A percentile compares a stretch with the other conserved stretches of the same genome.
Evolutionary conservation across 306 rosid species (phyloP).

Genomic region (Cercis canadensis): DNA sequence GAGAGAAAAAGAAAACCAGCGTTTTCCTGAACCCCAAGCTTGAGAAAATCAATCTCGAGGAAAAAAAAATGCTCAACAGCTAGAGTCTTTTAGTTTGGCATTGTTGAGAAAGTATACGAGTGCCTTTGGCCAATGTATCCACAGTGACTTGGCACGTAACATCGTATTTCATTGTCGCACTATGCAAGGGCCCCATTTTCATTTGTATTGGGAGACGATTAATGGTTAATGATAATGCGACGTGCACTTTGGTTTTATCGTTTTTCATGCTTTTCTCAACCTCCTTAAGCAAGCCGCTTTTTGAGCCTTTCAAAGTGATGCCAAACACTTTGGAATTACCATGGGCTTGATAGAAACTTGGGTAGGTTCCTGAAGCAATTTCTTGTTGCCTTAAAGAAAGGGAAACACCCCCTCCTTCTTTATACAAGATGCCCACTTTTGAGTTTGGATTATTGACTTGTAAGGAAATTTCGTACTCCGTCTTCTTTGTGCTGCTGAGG

Average conservation of each 20-base stretch:
- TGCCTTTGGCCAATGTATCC: conserved; percentile 49
- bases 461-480: too few species aligned
- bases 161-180: conserved; percentile 33
- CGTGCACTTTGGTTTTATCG: background rate
- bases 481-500: too few species aligned
- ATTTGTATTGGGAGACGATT: conserved; percentile 33
- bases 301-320: conserved; percentile 28
- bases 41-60: too few species aligned
- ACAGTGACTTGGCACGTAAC: conserved; percentile 41
- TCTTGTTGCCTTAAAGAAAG: conserved; percentile 29
- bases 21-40: background rate
- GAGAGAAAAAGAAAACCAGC: too few species aligned
- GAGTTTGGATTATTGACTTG: conserved; percentile 34
- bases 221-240: conserved; percentile 43
- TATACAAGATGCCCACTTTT: conserved; percentile 27
- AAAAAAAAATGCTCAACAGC: background rate
- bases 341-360: conserved; percentile 32
- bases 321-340: conserved; percentile 18
- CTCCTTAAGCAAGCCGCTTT: conserved; percentile 38
- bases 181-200: conserved; percentile 34
- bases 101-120: conserved; percentile 48
- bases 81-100: conserved; percentile 43
- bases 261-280: conserved; percentile 39
- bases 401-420: conserved; percentile 37
- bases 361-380: conserved; percentile 37